Conservation (phyloP, 257 asterid species). For the Nicotiana sylvestris region DNA sequence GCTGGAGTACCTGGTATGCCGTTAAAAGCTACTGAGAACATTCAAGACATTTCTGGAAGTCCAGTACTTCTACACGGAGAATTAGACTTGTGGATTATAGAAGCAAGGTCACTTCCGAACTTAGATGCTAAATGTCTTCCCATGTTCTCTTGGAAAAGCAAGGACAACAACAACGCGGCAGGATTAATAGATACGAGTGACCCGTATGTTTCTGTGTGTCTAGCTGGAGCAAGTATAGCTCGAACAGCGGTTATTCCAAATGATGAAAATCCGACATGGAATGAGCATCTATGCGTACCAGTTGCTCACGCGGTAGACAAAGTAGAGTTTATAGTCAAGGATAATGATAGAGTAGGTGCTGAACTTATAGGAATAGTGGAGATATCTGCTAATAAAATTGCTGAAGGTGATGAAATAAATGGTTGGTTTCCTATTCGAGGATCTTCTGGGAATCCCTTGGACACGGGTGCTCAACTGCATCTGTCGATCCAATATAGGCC, state of each 20-base stretch:
- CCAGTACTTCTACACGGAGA: constrained; percentile 69
- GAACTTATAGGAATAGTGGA: constrained; percentile 66
- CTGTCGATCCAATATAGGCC: constrained; percentile 16
- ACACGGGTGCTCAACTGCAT: constrained; percentile 37
- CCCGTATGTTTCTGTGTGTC: constrained; percentile 78
- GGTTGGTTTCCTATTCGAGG: constrained; percentile 74
- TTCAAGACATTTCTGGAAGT: neutral
- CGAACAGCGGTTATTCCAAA: constrained; percentile 76
- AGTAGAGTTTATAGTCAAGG: constrained; percentile 83
- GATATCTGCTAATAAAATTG: constrained; percentile 46
- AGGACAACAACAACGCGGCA: constrained; percentile 17
- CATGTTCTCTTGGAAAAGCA: constrained; percentile 33
- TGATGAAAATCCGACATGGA: constrained; percentile 77
- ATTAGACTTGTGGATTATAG: constrained; percentile 65
- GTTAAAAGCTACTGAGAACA: neutral
- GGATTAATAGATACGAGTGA: constrained; percentile 76
- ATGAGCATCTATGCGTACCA: constrained; percentile 68
- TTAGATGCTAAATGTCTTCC: constrained; percentile 65
- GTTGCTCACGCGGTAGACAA: constrained; percentile 77
- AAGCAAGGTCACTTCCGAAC: constrained; percentile 76
- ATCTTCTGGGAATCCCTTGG: constrained; percentile 54
- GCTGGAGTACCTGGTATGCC: constrained; percentile 14
- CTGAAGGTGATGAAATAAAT: constrained; percentile 37
- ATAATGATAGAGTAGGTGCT: constrained; percentile 82
- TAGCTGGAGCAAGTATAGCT: constrained; percentile 78